Evolutionary conservation across 805 yeast genomes (phyloP).

Genomic region (Grigorovia jiainica): DNA sequence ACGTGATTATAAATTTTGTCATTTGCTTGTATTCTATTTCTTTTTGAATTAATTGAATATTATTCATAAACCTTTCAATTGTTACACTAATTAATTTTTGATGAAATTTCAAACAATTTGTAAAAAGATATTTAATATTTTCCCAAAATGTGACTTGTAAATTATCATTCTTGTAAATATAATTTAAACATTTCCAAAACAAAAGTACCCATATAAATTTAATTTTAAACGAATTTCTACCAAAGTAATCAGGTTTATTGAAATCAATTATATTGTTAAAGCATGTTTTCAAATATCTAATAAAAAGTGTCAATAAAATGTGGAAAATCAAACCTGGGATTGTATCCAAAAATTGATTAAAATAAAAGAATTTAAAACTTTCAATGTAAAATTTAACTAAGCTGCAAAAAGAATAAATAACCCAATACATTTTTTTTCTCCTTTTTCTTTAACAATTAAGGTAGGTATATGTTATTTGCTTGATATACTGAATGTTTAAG

Average conservation of each 20-base stretch:
- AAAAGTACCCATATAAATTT: background rate
- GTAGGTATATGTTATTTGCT: too few species aligned
- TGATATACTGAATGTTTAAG: too few species aligned
- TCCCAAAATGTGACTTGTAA: too few species aligned
- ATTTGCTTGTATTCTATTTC: too few species aligned
- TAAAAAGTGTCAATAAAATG: background rate
- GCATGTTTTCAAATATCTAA: background rate
- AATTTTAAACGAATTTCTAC: background rate
- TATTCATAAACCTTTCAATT: too few species aligned
- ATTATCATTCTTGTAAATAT: background rate
- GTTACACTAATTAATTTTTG: too few species aligned
- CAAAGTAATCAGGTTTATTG: background rate
- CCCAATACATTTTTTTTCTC: slow-evolving; percentile 29
- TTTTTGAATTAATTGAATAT: too few species aligned
- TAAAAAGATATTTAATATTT: too few species aligned
- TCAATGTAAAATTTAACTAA: background rate
- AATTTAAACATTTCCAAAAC: background rate
- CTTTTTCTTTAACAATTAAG: too few species aligned
- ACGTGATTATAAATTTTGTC: too few species aligned
- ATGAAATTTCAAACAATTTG: too few species aligned
- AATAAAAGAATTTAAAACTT: background rate
- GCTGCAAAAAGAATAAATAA: background rate
- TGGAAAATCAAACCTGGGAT: background rate
- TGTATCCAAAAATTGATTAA: background rate
- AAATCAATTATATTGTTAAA: background rate